phyloP scores from a whole-genome alignment of 208 protist genomes.

The Endotrypanum monterogeii region DNA sequence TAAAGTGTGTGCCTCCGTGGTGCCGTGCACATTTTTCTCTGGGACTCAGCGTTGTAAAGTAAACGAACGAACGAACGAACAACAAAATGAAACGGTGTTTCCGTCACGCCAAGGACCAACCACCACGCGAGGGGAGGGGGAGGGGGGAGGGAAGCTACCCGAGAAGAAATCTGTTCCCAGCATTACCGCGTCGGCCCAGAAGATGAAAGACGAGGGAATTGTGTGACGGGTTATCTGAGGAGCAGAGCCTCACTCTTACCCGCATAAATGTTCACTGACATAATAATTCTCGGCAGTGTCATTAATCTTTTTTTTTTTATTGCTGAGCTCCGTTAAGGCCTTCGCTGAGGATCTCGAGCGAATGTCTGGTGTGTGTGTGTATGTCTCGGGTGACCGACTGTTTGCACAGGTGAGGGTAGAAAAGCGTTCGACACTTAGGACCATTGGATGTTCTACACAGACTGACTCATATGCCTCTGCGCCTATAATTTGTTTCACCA shows the following conservation, averaged over 20 bases:
- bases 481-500: neutral
- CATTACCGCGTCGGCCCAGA: neutral
- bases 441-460: neutral
- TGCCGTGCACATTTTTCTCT: neutral
- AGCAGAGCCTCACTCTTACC: neutral
- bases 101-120: neutral
- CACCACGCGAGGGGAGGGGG: neutral
- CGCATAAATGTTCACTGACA: neutral
- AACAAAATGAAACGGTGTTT: neutral
- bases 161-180: neutral
- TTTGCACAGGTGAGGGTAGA: neutral
- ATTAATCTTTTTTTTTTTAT: neutral
- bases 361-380: too few relatives aligned
- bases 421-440: neutral
- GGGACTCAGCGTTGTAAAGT: neutral
- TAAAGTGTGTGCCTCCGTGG: neutral
- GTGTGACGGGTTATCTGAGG: neutral
- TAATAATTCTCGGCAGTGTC: neutral
- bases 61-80: too few relatives aligned
- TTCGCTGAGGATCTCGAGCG: neutral
- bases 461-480: neutral
- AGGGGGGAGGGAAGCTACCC: too few relatives aligned
- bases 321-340: neutral
- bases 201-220: too few relatives aligned
- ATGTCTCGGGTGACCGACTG: neutral